Conservation (phyloP, 768 basidiomycete species). For the Phylloporus sp. region DNA sequence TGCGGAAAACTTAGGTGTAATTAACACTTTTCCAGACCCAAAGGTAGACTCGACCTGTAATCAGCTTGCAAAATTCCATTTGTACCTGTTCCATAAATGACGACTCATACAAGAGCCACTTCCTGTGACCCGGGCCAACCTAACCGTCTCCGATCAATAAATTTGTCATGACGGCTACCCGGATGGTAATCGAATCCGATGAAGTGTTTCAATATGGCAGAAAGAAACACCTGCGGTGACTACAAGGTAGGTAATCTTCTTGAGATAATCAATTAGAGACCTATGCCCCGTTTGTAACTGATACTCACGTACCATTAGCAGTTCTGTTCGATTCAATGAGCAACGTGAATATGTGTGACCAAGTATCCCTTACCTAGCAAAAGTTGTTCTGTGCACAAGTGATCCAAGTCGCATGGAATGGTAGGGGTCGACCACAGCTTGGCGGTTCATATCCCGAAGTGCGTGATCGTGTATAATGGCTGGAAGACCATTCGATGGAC, state of each 20-base stretch:
- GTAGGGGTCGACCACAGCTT: slow-evolving; percentile 10
- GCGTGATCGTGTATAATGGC: neutral
- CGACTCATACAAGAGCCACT: neutral
- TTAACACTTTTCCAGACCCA: neutral
- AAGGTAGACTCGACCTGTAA: neutral
- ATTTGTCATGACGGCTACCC: neutral
- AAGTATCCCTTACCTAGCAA: neutral
- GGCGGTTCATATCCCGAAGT: neutral
- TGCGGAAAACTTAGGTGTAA: neutral
- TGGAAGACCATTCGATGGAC: neutral
- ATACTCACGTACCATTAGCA: neutral
- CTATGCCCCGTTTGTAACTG: neutral
- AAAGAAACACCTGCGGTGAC: too few species aligned
- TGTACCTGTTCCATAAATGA: neutral
- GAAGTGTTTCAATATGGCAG: neutral
- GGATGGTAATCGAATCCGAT: neutral
- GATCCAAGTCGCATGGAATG: neutral
- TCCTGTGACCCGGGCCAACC: neutral
- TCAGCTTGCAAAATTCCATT: neutral
- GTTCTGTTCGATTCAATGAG: neutral
- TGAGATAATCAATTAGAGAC: too few species aligned
- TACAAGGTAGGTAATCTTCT: too few species aligned
- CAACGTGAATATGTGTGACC: neutral
- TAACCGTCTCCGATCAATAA: neutral
- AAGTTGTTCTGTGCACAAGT: neutral